phyloP scores from a whole-genome alignment of 2,329 filamentous ascomycete genomes.

The Trichoderma aggressivum region DNA sequence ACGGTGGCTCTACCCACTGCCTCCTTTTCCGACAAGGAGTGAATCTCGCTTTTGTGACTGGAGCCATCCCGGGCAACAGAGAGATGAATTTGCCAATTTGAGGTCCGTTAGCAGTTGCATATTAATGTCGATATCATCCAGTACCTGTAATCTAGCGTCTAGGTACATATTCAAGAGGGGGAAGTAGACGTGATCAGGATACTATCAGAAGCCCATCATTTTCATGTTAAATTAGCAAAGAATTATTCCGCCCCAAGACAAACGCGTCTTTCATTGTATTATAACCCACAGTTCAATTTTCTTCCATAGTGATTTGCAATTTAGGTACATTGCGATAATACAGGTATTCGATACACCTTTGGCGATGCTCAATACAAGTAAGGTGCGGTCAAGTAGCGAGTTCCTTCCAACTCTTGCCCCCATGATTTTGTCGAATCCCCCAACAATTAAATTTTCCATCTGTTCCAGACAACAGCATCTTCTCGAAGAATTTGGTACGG shows the following conservation, averaged over 20 bases:
- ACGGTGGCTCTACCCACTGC: conserved; percentile 64
- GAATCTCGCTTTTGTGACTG: conserved; percentile 31
- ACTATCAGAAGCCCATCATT: not conserved
- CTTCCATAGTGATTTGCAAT: too few species aligned
- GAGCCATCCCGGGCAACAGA: conserved; percentile 18
- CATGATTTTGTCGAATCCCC: not conserved
- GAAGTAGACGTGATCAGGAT: not conserved
- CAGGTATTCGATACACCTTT: too few species aligned
- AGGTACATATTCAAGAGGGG: not conserved
- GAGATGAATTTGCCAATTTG: conserved; percentile 23
- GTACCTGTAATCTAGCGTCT: not conserved
- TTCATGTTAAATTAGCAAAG: not conserved
- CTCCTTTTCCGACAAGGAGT: conserved; percentile 58
- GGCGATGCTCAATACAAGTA: not conserved
- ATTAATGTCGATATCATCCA: not conserved
- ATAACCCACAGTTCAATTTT: too few species aligned
- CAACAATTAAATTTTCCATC: not conserved
- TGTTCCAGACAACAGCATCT: not conserved
- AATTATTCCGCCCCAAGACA: too few species aligned
- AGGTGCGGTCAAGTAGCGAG: not conserved
- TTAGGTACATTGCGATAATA: too few species aligned
- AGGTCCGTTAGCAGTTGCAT: conserved; percentile 21
- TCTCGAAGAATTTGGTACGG: not conserved
- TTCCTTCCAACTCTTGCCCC: not conserved
- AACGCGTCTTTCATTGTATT: too few species aligned